Base-by-base conservation (phyloP, 164 flowering plant species). In the Tetrastigma voinierianum region DNA sequence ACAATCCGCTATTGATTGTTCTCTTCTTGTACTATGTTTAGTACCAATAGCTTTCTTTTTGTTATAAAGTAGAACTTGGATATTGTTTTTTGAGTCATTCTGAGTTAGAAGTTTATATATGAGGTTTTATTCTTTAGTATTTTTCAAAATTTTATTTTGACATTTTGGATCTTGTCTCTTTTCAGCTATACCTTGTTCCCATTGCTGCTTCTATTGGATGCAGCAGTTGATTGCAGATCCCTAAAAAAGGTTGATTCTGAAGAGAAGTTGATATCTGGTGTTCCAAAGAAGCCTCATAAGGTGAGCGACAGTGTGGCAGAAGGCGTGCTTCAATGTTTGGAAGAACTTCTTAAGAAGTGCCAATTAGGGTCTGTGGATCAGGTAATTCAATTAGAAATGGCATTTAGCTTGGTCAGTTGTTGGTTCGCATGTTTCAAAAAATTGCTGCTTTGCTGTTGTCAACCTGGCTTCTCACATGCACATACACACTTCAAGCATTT, bases 221-320 rank as follows among this genome's bases (percentile, higher is more conserved):
- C 87, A 1, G 90, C 98, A 18, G 86, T 93, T 19, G 77, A 71
- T n/a, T 80, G 84, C 71, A 78, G 97, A 81, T 74, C 89, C 32
- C 49, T 68, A 16, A 45, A 48, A 19, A 81, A 79, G 62, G 70
- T 23, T 64, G 75, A 66, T 61, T 46, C 76, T n/a, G 67, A 70
- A 40, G 83, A 55, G 61, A 64, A 56, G 46, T 17, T 69, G 15
- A 44, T 40, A 46, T 62, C n/a, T 49, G 65, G 21, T 64, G 57
- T 15, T 32, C 62, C 59, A 1, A 60, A 46, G 16, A 55, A 11
- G 20, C 78, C 78, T 16, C 65, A 54, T 60, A 72, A 55, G 58
- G 81, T 90, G n/a, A 83, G 88, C 72, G 98, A 96, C 74, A 67
- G 68, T 46, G 83, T 87, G 57, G 95, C 92, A 1, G 99, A 96